phyloP scores from a whole-genome alignment of 208 protist species.

The Leptomonas seymouri region DNA sequence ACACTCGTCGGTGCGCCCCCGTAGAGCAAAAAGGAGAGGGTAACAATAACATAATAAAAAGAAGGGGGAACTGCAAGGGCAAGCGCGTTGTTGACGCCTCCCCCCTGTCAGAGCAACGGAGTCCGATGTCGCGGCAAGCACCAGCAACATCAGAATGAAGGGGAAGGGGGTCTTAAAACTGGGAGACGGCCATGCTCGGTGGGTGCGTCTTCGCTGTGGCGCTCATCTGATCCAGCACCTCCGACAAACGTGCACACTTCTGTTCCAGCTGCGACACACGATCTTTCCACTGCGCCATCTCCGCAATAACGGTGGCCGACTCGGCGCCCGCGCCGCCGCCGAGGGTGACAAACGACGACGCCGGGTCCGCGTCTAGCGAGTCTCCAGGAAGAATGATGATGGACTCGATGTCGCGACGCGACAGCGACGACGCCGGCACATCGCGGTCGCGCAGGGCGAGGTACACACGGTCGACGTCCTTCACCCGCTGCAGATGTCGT shows the following conservation, averaged over 20 bases:
- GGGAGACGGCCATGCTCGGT: conserved; percentile 56
- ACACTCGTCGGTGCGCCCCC: no score
- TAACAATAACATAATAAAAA: no score
- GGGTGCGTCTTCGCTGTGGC: conserved; percentile 46
- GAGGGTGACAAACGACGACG: conserved; percentile 2
- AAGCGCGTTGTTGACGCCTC: no score
- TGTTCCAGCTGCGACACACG: conserved; percentile 41
- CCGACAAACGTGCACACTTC: conserved; percentile 38
- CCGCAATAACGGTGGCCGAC: conserved; percentile 17
- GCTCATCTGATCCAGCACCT: conserved; percentile 45
- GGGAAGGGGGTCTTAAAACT: conserved; percentile 11
- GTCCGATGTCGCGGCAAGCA: no score
- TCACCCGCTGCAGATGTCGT: conserved; percentile 53
- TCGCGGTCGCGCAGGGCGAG: conserved; percentile 47
- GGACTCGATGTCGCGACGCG: conserved; percentile 52
- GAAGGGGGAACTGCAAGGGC: no score
- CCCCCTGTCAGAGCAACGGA: no score
- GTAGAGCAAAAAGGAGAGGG: no score
- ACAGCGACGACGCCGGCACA: conserved; percentile 49
- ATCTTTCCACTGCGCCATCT: conserved; percentile 31
- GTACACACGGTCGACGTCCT: conserved; percentile 64
- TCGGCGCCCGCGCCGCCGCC: background rate
- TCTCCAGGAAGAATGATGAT: conserved; percentile 43
- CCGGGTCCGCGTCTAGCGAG: conserved; percentile 23
- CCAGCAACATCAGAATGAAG: no score